These are phyloP conservation scores for Claviceps purpurea DNA, from an alignment of 2,329 filamentous ascomycete genomes.

Conservation along the genomic window DNA sequence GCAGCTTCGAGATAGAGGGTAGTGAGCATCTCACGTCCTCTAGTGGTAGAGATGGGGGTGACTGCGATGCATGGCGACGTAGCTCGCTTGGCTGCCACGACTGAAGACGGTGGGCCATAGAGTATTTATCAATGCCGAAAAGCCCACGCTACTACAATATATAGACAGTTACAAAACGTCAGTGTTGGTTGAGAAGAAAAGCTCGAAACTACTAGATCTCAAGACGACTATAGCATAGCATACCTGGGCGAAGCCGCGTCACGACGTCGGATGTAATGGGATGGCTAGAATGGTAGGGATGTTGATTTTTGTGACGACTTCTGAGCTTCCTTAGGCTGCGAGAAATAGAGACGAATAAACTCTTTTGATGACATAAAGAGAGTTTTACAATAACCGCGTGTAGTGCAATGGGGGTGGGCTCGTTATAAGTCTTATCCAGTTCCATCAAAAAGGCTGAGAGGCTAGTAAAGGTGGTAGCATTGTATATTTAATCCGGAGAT, in stretches of 20 bases:
- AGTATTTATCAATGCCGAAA: conserved; percentile 12
- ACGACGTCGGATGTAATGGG: neutral
- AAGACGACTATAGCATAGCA: too few relatives aligned
- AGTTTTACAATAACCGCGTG: neutral
- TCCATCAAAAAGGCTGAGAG: conserved; percentile 1
- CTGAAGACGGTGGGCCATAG: conserved; percentile 18
- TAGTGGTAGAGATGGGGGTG: conserved; percentile 62
- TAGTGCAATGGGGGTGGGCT: conserved; percentile 5
- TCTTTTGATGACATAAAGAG: conserved; percentile 7
- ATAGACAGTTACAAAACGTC: neutral
- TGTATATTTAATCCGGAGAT: conserved; percentile 11
- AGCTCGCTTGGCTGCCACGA: conserved; percentile 7
- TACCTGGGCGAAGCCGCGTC: neutral
- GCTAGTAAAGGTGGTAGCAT: conserved; percentile 1
- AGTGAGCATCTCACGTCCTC: conserved; percentile 74
- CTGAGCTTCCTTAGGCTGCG: neutral
- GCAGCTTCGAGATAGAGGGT: conserved; percentile 83
- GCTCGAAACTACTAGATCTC: neutral
- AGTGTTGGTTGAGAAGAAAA: neutral
- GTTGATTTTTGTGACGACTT: neutral
- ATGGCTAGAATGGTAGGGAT: too few relatives aligned
- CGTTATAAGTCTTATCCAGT: conserved; percentile 8
- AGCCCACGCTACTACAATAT: neutral
- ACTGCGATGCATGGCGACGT: conserved; percentile 38
- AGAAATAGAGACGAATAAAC: neutral